Conservation (phyloP, 768 basidiomycete species). For the Mycena leptocephala region DNA sequence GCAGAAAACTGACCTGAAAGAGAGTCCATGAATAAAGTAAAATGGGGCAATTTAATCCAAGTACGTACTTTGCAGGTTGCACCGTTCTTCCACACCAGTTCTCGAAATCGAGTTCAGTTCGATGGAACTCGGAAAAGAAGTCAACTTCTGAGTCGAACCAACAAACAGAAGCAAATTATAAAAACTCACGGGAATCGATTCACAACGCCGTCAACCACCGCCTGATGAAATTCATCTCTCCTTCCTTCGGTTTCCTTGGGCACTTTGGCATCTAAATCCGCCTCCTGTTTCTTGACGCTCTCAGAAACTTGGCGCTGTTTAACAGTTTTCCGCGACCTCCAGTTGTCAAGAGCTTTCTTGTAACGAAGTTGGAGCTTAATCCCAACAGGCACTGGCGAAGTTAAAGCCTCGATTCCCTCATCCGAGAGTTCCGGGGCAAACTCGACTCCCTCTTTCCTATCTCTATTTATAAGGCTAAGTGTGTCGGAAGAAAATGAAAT, state of each 20-base stretch:
- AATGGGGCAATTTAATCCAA: too few relatives aligned
- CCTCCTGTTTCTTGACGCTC: neutral
- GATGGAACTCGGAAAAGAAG: too few relatives aligned
- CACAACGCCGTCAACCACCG: neutral
- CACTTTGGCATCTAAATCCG: neutral
- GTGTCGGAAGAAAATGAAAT: neutral
- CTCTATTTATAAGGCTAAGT: neutral
- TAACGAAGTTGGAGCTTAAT: neutral
- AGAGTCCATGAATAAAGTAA: neutral
- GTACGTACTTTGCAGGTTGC: neutral
- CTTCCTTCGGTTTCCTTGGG: neutral
- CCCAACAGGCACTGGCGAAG: neutral
- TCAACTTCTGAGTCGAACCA: too few relatives aligned
- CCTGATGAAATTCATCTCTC: neutral
- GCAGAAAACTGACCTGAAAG: neutral
- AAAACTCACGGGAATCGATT: constrained; percentile 6
- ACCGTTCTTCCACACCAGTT: neutral
- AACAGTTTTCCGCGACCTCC: neutral
- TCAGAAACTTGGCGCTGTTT: neutral
- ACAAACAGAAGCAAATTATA: too few relatives aligned
- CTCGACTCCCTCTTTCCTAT: neutral
- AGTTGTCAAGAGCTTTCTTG: neutral
- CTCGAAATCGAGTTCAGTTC: neutral
- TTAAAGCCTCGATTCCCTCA: constrained; percentile 7
- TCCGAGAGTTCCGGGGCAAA: neutral